Percentiles rank a stretch among this genome's conserved stretches.
Evolutionary conservation across 2,329 filamentous ascomycete genomes (phyloP).

Genomic region (Metarhizium guizhouense): DNA sequence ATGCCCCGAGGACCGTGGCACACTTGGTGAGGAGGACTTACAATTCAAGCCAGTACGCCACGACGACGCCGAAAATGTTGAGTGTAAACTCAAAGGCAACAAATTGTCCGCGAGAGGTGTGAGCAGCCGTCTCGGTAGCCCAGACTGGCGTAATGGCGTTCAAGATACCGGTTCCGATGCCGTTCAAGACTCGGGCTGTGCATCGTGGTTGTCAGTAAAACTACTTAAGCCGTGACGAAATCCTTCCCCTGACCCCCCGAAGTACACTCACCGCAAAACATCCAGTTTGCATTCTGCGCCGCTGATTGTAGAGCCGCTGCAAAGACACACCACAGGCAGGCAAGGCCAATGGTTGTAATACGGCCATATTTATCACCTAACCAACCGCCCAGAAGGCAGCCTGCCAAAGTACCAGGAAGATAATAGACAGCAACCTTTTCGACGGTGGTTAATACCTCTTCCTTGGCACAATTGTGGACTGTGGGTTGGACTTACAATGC

Average conservation of each 20-base stretch:
- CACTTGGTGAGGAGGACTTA: constrained; percentile 9
- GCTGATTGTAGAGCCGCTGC: constrained; percentile 58
- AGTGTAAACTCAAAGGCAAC: constrained; percentile 65
- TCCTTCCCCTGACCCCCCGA: constrained; percentile 22
- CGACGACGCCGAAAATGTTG: constrained; percentile 61
- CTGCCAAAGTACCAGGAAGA: constrained; percentile 36
- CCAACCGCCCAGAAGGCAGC: constrained; percentile 39
- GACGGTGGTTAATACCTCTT: neutral
- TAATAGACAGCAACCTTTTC: constrained; percentile 37
- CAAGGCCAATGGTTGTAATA: constrained; percentile 48
- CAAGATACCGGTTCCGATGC: constrained; percentile 41
- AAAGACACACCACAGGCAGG: constrained; percentile 46
- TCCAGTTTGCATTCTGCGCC: constrained; percentile 58
- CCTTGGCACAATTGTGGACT: neutral
- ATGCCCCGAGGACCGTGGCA: neutral
- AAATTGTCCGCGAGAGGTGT: constrained; percentile 53
- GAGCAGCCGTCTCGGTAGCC: constrained; percentile 37
- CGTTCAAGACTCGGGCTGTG: constrained; percentile 39
- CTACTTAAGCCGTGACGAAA: constrained; percentile 38
- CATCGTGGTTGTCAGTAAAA: constrained; percentile 32
- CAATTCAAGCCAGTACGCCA: constrained; percentile 50
- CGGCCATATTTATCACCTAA: constrained; percentile 44
- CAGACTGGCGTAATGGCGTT: constrained; percentile 40
- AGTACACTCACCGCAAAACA: constrained; percentile 49
- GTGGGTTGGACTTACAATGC: constrained; percentile 26